Evolutionary conservation across 2,329 filamentous ascomycete species (phyloP), one percentile per base, ranked within the genome.

Genomic region (Neoarthrinium moseri): DNA sequence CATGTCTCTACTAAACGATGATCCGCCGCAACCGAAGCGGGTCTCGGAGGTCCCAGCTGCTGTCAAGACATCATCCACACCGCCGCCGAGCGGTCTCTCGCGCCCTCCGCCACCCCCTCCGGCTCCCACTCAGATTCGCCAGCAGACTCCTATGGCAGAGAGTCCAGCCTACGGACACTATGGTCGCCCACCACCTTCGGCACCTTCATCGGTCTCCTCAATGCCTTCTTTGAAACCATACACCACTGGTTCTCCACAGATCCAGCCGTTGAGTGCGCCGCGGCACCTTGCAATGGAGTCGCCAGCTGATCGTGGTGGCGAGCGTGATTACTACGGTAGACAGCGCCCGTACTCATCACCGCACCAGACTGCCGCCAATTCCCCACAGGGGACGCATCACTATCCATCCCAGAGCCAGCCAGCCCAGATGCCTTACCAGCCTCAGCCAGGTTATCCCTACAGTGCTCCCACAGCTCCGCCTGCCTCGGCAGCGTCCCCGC

Each of bases 1-100:
- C 50, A 82, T 84, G 74, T 79, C 80, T 1, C 62, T 86, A 49
- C 68, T 86, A 3, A 83, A 83, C 53, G 79, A 84, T 50, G 81
- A 84, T 43, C 72, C 72, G n/a, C 63, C 70, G 2, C 66, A 70
- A 41, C 67, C 68, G 1, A 80, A 81, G 61, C 70, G 77, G 24
- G 65, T 80, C 23, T 65, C 51, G 32, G 77, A 81, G 44, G 68
- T 81, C 8, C 66, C 70, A 10, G 57, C 57, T 13, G 59, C 66
- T 10, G 51, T 65, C 27, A 67, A 67, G 32, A 59, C 67, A n/a
- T 73, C 73, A 18, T 74, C 76, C 8, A 79, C 77, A 3, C 77
- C 77, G 22, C 77, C 75, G 3, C 75, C 75, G 5, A 48, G 56
- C 17, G 69, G 43, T 44, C 52, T 77, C 53, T 67, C 67, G n/a